Percentiles rank a stretch among this genome's conserved stretches.
Evolutionary conservation across 805 yeast genomes (phyloP).

Genomic region (Wickerhamomyces sydowiorum): DNA sequence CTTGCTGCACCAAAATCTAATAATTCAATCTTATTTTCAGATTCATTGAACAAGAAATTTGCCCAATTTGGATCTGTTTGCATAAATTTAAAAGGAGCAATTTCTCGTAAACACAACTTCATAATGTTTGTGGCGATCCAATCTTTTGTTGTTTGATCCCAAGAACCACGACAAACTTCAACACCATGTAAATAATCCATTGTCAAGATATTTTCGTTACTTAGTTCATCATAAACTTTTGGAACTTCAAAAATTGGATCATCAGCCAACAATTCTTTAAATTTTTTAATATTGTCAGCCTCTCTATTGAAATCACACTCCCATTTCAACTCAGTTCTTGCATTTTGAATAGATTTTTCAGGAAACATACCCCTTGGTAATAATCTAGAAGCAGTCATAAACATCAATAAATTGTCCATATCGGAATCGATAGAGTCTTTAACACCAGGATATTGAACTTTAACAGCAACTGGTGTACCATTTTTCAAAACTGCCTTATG

Average conservation of each 20-base stretch:
- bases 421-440: slow-evolving; percentile 92
- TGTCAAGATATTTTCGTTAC: slow-evolving; percentile 80
- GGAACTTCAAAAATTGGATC: slow-evolving; percentile 74
- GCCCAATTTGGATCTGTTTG: slow-evolving; percentile 99
- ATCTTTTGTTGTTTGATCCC: slow-evolving; percentile 68
- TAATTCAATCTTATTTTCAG: slow-evolving; percentile 71
- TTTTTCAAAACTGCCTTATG: slow-evolving; percentile 72
- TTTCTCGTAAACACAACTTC: slow-evolving; percentile 82
- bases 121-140: slow-evolving; percentile 82
- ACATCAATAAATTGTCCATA: slow-evolving; percentile 73
- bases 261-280: slow-evolving; percentile 53
- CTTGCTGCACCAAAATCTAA: slow-evolving; percentile 96
- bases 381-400: slow-evolving; percentile 79
- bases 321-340: slow-evolving; percentile 91
- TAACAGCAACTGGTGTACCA: slow-evolving; percentile 79
- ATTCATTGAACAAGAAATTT: slow-evolving; percentile 76
- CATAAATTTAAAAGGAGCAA: slow-evolving; percentile 83
- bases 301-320: slow-evolving; percentile 95
- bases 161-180: slow-evolving; percentile 72
- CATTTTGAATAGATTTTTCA: slow-evolving; percentile 89
- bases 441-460: slow-evolving; percentile 97
- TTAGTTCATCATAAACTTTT: slow-evolving; percentile 64
- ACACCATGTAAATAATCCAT: slow-evolving; percentile 85
- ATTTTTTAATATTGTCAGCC: slow-evolving; percentile 68
- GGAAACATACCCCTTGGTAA: slow-evolving; percentile 89